These are phyloP conservation scores for Populus simonii DNA, from an alignment of 345 rosid species.

Conservation along the genomic window DNA sequence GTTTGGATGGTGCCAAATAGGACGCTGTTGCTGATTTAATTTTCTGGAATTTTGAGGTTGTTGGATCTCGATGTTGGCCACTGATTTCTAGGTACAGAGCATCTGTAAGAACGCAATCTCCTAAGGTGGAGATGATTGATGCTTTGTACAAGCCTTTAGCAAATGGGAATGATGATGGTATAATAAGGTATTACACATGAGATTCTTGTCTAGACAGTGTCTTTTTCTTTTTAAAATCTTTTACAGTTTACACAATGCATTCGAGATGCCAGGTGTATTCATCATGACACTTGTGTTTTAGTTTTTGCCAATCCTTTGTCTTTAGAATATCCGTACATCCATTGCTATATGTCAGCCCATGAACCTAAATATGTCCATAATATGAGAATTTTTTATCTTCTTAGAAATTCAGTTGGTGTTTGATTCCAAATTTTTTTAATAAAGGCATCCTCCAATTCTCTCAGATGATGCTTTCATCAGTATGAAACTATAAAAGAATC, in stretches of 20 bases:
- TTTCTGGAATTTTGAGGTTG: conserved; percentile 54
- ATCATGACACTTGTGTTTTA: not conserved
- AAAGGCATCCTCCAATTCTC: not conserved
- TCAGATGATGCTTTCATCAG: not conserved
- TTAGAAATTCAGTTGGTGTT: not conserved
- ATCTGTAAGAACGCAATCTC: conserved; percentile 79
- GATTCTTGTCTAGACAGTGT: not conserved
- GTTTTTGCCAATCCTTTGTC: not conserved
- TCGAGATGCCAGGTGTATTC: not conserved
- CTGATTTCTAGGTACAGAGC: conserved; percentile 82
- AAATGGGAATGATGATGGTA: conserved; percentile 67
- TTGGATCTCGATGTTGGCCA: conserved; percentile 83
- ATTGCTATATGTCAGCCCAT: no score
- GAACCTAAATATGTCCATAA: not conserved
- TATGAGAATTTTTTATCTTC: not conserved
- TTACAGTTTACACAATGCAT: no score
- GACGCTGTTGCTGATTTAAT: conserved; percentile 5
- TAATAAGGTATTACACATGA: conserved; percentile 53
- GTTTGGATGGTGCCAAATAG: not conserved
- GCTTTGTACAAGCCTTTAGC: conserved; percentile 65
- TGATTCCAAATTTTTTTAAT: not conserved
- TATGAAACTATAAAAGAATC: not conserved
- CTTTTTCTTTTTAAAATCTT: no score
- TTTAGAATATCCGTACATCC: no score
- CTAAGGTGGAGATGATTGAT: conserved; percentile 83